Conservation (phyloP, 2,329 filamentous ascomycete genomes). For the Phaeosphaeria sp. region DNA sequence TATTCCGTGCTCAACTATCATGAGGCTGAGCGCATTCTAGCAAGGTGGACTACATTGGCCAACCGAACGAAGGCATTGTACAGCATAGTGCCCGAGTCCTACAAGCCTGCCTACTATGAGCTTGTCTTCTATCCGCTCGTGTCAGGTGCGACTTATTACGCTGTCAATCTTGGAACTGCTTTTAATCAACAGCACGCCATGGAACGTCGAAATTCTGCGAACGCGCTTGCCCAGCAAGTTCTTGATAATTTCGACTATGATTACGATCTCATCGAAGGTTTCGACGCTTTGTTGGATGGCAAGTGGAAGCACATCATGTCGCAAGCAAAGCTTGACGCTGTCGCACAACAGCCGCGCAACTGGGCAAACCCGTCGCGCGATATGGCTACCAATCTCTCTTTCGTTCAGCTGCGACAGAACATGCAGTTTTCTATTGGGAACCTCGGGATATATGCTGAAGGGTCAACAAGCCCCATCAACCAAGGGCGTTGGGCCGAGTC, state of each 20-base stretch:
- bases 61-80: conserved; percentile 8
- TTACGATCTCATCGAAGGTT: conserved; percentile 20
- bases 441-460: conserved; percentile 23
- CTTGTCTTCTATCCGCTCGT: conserved; percentile 62
- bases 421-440: conserved; percentile 24
- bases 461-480: conserved; percentile 18
- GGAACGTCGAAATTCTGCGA: conserved; percentile 23
- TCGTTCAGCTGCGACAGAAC: conserved; percentile 54
- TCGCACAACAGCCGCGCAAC: conserved; percentile 53
- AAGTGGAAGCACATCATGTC: conserved; percentile 68
- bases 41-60: conserved; percentile 12
- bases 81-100: conserved; percentile 49
- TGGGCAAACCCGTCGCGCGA: conserved; percentile 74
- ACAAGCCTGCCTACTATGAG: conserved; percentile 63
- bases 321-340: conserved; percentile 21
- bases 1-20: conserved; percentile 20
- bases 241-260: conserved; percentile 18
- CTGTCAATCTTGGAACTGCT: conserved; percentile 37
- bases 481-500: conserved; percentile 58
- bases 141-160: conserved; percentile 58
- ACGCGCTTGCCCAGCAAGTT: conserved; percentile 14
- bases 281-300: conserved; percentile 35
- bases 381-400: conserved; percentile 63
- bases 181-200: conserved; percentile 62
- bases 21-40: conserved; percentile 17